Conservation (phyloP, 2,329 filamentous ascomycete genomes). For the Fusarium nodosum region DNA sequence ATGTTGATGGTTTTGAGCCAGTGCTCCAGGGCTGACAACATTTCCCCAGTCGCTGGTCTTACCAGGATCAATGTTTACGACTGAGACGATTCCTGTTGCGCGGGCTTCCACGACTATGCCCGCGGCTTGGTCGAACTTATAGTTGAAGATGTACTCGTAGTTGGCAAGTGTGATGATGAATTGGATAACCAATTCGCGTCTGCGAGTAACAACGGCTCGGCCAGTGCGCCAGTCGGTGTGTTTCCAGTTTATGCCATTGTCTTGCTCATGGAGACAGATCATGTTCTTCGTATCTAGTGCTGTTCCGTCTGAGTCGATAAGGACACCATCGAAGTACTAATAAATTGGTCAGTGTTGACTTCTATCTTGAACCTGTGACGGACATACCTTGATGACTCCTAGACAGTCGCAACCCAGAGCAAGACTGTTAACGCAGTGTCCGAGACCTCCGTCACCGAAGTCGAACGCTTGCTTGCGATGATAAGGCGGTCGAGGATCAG, state of each 20-base stretch:
- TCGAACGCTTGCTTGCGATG: constrained; percentile 79
- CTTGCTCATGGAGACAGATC: constrained; percentile 78
- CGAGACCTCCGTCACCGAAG: constrained; percentile 74
- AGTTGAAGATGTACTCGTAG: constrained; percentile 73
- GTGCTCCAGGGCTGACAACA: constrained; percentile 72
- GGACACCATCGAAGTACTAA: constrained; percentile 56
- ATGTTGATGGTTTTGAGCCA: constrained; percentile 80
- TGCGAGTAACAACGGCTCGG: constrained; percentile 70
- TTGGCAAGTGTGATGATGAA: constrained; percentile 78
- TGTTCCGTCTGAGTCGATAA: constrained; percentile 49
- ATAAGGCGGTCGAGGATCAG: constrained; percentile 71
- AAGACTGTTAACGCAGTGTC: constrained; percentile 77
- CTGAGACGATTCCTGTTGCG: constrained; percentile 75
- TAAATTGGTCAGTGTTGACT: neutral
- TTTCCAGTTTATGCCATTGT: constrained; percentile 79
- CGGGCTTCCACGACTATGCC: constrained; percentile 72
- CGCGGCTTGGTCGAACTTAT: constrained; percentile 72
- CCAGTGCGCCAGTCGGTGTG: constrained; percentile 77
- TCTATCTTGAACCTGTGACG: accelerated
- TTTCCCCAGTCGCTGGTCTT: constrained; percentile 68
- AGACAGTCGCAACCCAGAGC: constrained; percentile 76
- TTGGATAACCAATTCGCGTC: constrained; percentile 74
- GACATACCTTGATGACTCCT: constrained; percentile 66
- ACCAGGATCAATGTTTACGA: constrained; percentile 70
- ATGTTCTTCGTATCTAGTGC: constrained; percentile 65